phyloP scores from a whole-genome alignment of 768 basidiomycete genomes.

The Tephrocybe sp. region DNA sequence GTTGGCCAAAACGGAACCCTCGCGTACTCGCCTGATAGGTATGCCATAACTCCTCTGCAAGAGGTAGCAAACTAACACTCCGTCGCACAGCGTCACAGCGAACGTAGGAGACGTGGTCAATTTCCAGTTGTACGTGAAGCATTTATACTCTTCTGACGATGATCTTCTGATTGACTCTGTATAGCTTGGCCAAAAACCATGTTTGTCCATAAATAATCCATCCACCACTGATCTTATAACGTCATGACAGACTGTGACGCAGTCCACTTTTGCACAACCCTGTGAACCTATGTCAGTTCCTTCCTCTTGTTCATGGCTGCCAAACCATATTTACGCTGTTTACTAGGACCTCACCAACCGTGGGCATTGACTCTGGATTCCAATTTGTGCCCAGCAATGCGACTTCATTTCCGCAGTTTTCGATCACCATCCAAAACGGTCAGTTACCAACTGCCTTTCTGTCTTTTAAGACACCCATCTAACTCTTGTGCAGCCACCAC shows the following conservation, averaged over 20 bases:
- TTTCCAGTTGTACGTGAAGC: conserved; percentile 45
- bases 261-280: conserved; percentile 38
- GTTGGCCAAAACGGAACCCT: conserved; percentile 30
- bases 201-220: conserved; percentile 22
- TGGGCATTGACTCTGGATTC: conserved; percentile 48
- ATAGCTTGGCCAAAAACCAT: conserved; percentile 38
- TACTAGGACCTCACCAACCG: conserved; percentile 18
- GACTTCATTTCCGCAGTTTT: conserved; percentile 35
- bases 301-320: not conserved
- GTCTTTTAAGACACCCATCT: not conserved
- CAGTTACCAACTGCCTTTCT: not conserved
- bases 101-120: conserved; percentile 38
- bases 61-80: too few relatives aligned
- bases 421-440: conserved; percentile 34
- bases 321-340: not conserved
- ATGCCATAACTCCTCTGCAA: too few relatives aligned
- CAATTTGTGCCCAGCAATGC: conserved; percentile 36
- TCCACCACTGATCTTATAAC: not conserved
- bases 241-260: conserved; percentile 34
- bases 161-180: not conserved
- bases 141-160: not conserved
- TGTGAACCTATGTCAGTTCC: conserved; percentile 30
- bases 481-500: conserved; percentile 23
- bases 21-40: conserved; percentile 26
- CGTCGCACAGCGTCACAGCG: conserved; percentile 29